Evolutionary conservation across 2,329 filamentous ascomycete genomes (phyloP).

Genomic region (Beauveria brongniartii): DNA sequence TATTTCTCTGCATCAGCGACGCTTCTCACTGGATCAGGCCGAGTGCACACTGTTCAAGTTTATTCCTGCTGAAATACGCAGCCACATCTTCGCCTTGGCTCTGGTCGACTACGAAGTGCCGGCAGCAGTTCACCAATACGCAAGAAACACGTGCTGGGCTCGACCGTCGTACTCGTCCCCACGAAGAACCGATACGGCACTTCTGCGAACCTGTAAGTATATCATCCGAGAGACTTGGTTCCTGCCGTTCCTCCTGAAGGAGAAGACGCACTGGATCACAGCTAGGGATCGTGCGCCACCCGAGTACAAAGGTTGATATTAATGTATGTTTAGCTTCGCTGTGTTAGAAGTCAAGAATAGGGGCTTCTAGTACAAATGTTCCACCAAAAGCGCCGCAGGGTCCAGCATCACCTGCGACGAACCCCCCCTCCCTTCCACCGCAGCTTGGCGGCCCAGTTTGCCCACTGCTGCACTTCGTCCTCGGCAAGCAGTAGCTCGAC

Average conservation of each 20-base stretch:
- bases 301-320: constrained; percentile 6
- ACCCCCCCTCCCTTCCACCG: constrained; percentile 56
- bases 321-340: not conserved
- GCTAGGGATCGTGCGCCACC: constrained; percentile 23
- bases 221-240: constrained; percentile 35
- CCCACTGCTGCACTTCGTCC: constrained; percentile 65
- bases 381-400: not conserved
- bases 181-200: constrained; percentile 25
- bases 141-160: constrained; percentile 26
- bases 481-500: constrained; percentile 62
- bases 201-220: constrained; percentile 35
- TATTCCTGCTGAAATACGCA: constrained; percentile 41
- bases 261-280: constrained; percentile 32
- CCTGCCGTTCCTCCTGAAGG: constrained; percentile 30
- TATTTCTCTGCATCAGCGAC: not conserved
- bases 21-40: not conserved
- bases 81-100: constrained; percentile 35
- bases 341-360: not conserved
- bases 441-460: constrained; percentile 62
- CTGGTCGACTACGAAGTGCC: constrained; percentile 31
- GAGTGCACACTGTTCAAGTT: constrained; percentile 22
- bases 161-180: constrained; percentile 33
- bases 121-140: constrained; percentile 19
- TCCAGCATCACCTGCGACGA: not conserved
- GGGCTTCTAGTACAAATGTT: not conserved